Evolutionary conservation across 2,329 filamentous ascomycete species (phyloP), one percentile per base, ranked within the genome.

Genomic region (Microcera coccophila): DNA sequence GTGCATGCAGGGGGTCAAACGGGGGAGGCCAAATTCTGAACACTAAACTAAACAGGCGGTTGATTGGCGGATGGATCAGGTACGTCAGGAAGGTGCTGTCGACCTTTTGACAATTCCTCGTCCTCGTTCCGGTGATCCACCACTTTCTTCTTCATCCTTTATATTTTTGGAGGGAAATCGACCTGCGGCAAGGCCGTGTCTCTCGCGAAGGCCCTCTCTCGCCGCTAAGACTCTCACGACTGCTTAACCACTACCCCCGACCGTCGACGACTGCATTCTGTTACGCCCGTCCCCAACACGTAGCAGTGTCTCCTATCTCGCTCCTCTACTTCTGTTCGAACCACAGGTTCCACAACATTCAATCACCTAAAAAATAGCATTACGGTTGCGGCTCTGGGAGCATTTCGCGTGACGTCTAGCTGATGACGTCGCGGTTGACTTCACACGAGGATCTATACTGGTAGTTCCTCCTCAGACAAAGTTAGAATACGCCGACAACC

Each of bases 341-440:
- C 44, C 38, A 42, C 37, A 54, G 47, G 43, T 58, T 47, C 43
- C 49, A 54, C 55, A 38, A 43, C 43, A 33, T 41, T 38, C 21
- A 35, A 34, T 43, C 39, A 42, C 40, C 41, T 22, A 28, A 39
- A 24, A 39, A 39, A 40, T 33, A 35, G 21, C 41, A 47, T 39
- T 42, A 38, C 40, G 28, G n/a, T 47, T 44, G 45, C 39, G 35
- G 45, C 43, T 39, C 42, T 36, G 29, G 29, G 26, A 38, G 39
- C 43, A 33, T 41, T 44, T 15, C 32, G 10, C 29, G 8, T 16
- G 45, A 36, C 41, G 39, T 44, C 36, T 36, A 16, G 44, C 54
- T 53, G 42, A 58, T 59, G 58, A 60, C 49, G 47, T 50, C 51
- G 49, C 51, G 42, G 52, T 55, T 57, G 54, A 52, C 44, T 39